Evolutionary conservation across 2,329 filamentous ascomycete genomes (phyloP), one percentile per base, ranked within the genome.

Genomic region (Colletotrichum aenigma): DNA sequence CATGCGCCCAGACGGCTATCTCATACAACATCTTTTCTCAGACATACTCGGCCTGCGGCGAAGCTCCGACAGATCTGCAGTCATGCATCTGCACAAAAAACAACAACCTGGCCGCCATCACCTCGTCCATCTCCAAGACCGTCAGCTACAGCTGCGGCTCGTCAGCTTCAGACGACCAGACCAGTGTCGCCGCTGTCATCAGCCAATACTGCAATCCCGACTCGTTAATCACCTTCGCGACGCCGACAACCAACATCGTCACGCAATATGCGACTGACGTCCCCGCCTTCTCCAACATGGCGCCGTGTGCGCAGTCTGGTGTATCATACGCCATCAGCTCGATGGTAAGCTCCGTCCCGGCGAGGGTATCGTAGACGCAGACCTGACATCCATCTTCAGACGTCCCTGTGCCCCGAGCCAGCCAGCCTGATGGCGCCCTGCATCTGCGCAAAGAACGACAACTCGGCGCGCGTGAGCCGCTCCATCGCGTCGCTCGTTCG

Each of bases 51-150:
- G 82, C 82, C 61, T 91, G 89, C 76, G 86, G 86, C 16, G 82
- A 86, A 30, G 86, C 81, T 7, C 86, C 85, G 16, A 84, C 85
- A 6, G 86, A 83, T 6, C 81, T 91, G 10, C 88, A 90, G 77
- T 86, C 85, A 10, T 91, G 89, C 73, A 84, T 89, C n/a, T 91
- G 89, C 82, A 87, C 86, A 16, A 88, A 89, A 79, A 84, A 85
- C 76, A 84, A 83, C 64, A 85, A 86, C 75, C 81, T 83, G 18
- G 82, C 81, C 6, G 81, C 84, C 5, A 79, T 90, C 69, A 81
- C 82, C 16, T 81, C 82, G 3, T 79, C 77, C 7, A 82, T 91
- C 26, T 86, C 85, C 12, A 78, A 71, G 16, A 85, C 84, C 6
- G 79, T 90, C 28, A 84, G 82, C 71, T 84, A 82, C 55, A 84